phyloP scores from a whole-genome alignment of 495 filamentous ascomycete species.

The Aspergillus baeticus region DNA sequence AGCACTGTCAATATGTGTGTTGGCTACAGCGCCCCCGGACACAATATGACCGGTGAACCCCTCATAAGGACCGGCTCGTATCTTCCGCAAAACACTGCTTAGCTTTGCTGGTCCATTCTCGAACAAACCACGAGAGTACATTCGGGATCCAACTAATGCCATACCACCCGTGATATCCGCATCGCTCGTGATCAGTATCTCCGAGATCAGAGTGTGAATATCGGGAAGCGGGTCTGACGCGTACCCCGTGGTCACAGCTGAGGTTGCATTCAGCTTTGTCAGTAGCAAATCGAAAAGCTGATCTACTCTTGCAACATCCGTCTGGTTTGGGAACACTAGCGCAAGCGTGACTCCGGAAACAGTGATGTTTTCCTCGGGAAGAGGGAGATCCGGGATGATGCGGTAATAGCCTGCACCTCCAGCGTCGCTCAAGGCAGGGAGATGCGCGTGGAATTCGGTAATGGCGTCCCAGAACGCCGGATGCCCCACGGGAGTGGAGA shows the following conservation, averaged over 20 bases:
- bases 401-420: conserved; percentile 40
- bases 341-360: conserved; percentile 17
- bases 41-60: conserved; percentile 27
- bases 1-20: conserved; percentile 29
- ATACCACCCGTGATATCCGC: conserved; percentile 23
- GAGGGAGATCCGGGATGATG: conserved; percentile 24
- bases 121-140: conserved; percentile 33
- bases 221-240: conserved; percentile 16
- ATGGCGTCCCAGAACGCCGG: conserved; percentile 34
- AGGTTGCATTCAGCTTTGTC: conserved; percentile 15
- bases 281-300: conserved; percentile 19
- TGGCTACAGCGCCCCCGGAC: conserved; percentile 31
- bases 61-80: conserved; percentile 13
- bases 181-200: conserved; percentile 14
- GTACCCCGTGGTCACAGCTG: conserved; percentile 18
- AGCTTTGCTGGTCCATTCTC: conserved; percentile 25
- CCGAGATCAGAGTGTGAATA: conserved; percentile 18
- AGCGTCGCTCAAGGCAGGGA: conserved; percentile 32
- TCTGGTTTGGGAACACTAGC: conserved; percentile 29
- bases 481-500: conserved; percentile 20
- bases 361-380: conserved; percentile 1
- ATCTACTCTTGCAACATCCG: conserved; percentile 16
- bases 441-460: conserved; percentile 28
- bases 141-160: conserved; percentile 22
- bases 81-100: conserved; percentile 19